Percentiles rank a stretch among this genome's conserved stretches.
Conservation (phyloP, 2,329 filamentous ascomycete genomes). For the Scytalidium sp. region DNA sequence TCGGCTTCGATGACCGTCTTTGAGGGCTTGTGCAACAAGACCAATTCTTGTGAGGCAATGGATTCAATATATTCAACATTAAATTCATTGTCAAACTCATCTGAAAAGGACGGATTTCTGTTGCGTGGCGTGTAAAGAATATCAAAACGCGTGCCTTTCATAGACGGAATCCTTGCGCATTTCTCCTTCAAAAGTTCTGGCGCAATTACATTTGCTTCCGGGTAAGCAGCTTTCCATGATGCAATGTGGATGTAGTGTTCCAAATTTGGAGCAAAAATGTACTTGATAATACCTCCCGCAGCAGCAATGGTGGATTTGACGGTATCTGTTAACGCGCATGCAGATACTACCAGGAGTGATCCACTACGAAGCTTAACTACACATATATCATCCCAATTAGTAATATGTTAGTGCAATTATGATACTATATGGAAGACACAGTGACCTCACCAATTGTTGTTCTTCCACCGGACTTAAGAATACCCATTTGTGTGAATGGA, state of each 20-base stretch:
- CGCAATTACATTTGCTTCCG: slow-evolving; percentile 72
- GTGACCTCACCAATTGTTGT: slow-evolving; percentile 62
- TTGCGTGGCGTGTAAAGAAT: slow-evolving; percentile 61
- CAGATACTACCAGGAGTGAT: slow-evolving; percentile 80
- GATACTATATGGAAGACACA: background rate
- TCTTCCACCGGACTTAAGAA: slow-evolving; percentile 75
- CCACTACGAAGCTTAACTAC: slow-evolving; percentile 67
- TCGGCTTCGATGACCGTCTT: slow-evolving; percentile 80
- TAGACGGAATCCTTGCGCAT: slow-evolving; percentile 49
- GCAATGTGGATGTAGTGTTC: slow-evolving; percentile 92
- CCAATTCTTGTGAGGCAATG: slow-evolving; percentile 78
- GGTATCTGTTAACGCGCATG: slow-evolving; percentile 75
- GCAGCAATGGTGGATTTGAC: slow-evolving; percentile 57
- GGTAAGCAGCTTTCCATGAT: slow-evolving; percentile 76
- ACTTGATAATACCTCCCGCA: slow-evolving; percentile 68
- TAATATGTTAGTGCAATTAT: background rate
- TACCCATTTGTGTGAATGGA: slow-evolving; percentile 77
- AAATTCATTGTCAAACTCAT: slow-evolving; percentile 82
- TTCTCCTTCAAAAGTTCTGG: slow-evolving; percentile 79
- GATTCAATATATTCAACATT: slow-evolving; percentile 75
- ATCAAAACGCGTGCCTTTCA: slow-evolving; percentile 46
- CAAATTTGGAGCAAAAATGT: slow-evolving; percentile 79
- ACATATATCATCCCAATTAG: background rate
- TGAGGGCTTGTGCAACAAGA: slow-evolving; percentile 77
- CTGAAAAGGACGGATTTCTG: slow-evolving; percentile 52